A percentile compares a stretch with the other conserved stretches of the same genome.
Conservation (phyloP, 805 yeast species). For the Middelhovenomyces tepae region DNA sequence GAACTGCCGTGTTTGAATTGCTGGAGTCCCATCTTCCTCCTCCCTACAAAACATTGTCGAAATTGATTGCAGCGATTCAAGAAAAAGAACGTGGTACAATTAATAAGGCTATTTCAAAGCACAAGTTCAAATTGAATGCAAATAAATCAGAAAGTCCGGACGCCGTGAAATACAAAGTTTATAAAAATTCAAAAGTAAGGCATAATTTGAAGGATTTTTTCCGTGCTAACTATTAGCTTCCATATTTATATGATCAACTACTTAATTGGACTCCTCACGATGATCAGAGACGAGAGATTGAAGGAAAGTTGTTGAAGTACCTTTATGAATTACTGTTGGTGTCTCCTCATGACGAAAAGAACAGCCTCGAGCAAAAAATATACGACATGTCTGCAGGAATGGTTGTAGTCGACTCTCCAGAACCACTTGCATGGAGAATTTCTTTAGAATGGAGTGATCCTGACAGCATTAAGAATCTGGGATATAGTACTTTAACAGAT, state of each 20-base stretch:
- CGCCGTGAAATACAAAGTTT: conserved; percentile 39
- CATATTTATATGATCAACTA: conserved; percentile 43
- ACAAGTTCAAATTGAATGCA: conserved; percentile 18
- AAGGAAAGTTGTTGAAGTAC: conserved; percentile 51
- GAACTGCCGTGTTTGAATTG: conserved; percentile 19
- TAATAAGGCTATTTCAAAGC: conserved; percentile 15
- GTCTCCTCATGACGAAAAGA: conserved; percentile 40
- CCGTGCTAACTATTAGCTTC: no score
- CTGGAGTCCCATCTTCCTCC: conserved; percentile 23
- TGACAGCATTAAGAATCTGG: conserved; percentile 39
- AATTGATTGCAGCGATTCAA: conserved; percentile 18
- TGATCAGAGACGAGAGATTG: conserved; percentile 53
- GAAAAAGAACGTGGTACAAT: conserved; percentile 19
- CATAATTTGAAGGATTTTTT: no score
- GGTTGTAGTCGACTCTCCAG: conserved; percentile 56
- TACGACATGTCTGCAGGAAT: conserved; percentile 58
- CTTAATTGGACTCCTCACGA: conserved; percentile 49
- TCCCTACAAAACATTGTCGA: conserved; percentile 18
- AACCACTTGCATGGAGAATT: conserved; percentile 60
- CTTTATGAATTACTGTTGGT: conserved; percentile 45
- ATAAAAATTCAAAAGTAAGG: conserved; percentile 40
- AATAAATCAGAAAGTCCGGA: conserved; percentile 18
- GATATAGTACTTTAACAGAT: conserved; percentile 36
- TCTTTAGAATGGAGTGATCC: conserved; percentile 70
- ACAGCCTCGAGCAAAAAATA: conserved; percentile 34